Evolutionary conservation across 345 rosid genomes (phyloP).

Genomic region (Murraya koenigii): DNA sequence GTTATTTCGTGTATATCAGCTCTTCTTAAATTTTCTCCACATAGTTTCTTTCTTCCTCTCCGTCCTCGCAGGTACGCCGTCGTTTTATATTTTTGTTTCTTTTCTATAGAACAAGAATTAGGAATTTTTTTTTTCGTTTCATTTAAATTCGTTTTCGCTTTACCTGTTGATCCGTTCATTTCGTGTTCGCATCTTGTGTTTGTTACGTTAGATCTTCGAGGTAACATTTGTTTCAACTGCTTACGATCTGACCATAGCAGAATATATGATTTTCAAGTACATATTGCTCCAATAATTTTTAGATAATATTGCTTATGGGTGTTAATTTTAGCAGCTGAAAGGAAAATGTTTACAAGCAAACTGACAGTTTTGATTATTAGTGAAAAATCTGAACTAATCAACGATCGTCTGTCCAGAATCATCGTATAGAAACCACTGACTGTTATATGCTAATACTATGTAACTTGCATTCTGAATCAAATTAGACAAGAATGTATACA

Average conservation of each 20-base stretch:
- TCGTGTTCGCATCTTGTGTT: background rate
- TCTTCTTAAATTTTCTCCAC: slow-evolving; percentile 25
- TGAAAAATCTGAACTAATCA: background rate
- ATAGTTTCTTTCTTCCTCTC: slow-evolving; percentile 27
- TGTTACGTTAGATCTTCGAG: background rate
- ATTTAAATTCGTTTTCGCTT: background rate
- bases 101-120: background rate
- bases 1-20: slow-evolving; percentile 38
- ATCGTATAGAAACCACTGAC: background rate
- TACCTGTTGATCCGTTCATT: background rate
- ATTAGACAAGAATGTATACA: background rate
- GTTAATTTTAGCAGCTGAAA: background rate
- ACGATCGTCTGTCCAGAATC: background rate
- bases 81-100: background rate
- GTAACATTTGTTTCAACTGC: background rate
- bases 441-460: background rate
- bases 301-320: background rate
- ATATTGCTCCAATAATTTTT: background rate
- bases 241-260: background rate
- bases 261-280: background rate
- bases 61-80: slow-evolving; percentile 23
- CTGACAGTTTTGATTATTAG: background rate
- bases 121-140: background rate
- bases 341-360: background rate
- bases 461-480: background rate